Base-by-base conservation (phyloP, 176 grass and related monocot species). In the Zea luxurians region DNA sequence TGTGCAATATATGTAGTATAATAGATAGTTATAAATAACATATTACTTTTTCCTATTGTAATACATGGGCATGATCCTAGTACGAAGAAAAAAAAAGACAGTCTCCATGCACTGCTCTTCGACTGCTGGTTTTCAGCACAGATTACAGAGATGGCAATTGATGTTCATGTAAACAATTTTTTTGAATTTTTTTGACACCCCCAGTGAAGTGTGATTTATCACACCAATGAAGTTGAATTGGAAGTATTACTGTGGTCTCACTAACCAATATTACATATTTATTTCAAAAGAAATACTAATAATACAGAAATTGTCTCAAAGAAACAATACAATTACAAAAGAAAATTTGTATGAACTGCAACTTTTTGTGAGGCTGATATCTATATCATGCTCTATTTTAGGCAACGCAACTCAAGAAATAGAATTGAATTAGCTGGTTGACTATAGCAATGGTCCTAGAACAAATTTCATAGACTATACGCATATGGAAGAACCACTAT, bases 341-440 rank as follows among this genome's bases (percentile, higher is more conserved):
- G 5, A 42, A 16, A 64, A 8, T 5, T 5, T 10, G 13, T 77
- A 81, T 84, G 64, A 20, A 44, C 41, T 81, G 48, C n/a, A 77
- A 41, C 46, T 47, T 67, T 73, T 73, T 38, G 38, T 48, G 40
- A 74, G 79, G 48, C 38, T 59, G 9, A 34, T 36, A 50, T 78
- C 74, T 64, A 61, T 59, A 84, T 46, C 55, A 63, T 64, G 46
- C 15, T 71, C 20, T 57, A 21, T 60, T 34, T 6, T 48, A 75
- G 57, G 50, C 64, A 77, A 76, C 40, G 13, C 59, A 72, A 77
- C 77, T 77, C 58, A 71, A 85, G 77, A 58, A 59, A 35, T 34
- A 84, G 75, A 85, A 89, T 77, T 40, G 42, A 73, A 77, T 81
- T 80, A 85, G 72, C 87, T 85, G 15, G 4, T 48, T 37, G 72